Conservation (phyloP, 176 grass and related monocot species). For the Calamus simplicifolius region DNA sequence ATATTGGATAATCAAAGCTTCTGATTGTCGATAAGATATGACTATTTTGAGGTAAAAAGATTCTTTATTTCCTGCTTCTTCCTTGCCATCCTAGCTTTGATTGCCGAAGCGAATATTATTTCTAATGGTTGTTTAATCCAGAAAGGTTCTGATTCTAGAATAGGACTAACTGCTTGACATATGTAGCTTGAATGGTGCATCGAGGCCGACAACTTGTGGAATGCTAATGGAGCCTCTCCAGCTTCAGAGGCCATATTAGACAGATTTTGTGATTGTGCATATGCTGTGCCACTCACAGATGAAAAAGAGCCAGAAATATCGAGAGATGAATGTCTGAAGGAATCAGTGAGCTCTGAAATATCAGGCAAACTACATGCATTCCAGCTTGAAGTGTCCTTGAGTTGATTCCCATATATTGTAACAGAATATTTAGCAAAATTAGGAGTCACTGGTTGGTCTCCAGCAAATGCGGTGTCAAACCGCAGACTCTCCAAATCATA, state of each 20-base stretch:
- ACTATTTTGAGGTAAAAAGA: constrained; percentile 20
- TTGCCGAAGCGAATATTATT: constrained; percentile 58
- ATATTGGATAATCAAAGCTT: constrained; percentile 66
- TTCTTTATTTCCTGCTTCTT: constrained; percentile 22
- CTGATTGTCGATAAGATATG: constrained; percentile 43
- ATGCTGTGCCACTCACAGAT: constrained; percentile 50
- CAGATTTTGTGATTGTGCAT: constrained; percentile 52
- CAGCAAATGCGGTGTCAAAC: too few relatives aligned
- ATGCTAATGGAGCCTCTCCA: constrained; percentile 32
- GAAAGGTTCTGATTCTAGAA: constrained; percentile 50
- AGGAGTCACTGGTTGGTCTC: constrained; percentile 37
- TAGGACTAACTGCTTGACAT: constrained; percentile 39
- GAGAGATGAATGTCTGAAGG: constrained; percentile 44
- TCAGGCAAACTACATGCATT: constrained; percentile 81
- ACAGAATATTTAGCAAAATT: constrained; percentile 37
- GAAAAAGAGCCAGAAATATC: constrained; percentile 62
- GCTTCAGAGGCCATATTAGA: constrained; percentile 34
- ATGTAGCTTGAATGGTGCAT: constrained; percentile 50
- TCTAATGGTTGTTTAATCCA: constrained; percentile 92
- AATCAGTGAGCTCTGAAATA: constrained; percentile 83
- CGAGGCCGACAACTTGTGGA: constrained; percentile 52
- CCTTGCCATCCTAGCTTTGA: constrained; percentile 28
- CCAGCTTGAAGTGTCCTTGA: constrained; percentile 40
- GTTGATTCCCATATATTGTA: constrained; percentile 37
- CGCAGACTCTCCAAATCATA: too few relatives aligned